phyloP scores from a whole-genome alignment of 2,329 filamentous ascomycete genomes.

The Aspergillus japonicus region DNA sequence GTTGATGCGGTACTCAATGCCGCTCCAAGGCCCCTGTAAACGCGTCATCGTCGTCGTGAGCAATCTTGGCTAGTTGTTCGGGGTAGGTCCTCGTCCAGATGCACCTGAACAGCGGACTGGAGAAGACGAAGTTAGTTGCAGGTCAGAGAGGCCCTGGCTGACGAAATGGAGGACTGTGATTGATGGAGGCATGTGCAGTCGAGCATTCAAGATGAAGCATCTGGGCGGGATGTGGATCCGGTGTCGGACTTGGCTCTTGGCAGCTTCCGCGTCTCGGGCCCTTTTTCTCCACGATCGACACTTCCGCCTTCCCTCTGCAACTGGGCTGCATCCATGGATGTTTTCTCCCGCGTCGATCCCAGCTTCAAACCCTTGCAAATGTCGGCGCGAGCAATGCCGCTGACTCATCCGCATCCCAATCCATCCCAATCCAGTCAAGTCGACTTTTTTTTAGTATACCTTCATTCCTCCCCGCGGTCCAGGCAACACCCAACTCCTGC shows the following conservation, averaged over 20 bases:
- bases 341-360: not conserved
- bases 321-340: no score
- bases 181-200: not conserved
- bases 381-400: not conserved
- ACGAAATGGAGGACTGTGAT: slow-evolving; percentile 4
- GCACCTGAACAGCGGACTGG: not conserved
- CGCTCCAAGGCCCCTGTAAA: not conserved
- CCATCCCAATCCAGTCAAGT: not conserved
- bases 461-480: not conserved
- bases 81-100: not conserved
- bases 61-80: not conserved
- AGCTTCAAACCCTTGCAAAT: not conserved
- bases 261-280: not conserved
- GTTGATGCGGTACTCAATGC: not conserved
- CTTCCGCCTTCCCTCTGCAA: not conserved
- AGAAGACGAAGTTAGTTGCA: not conserved
- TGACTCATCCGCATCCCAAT: not conserved
- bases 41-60: slow-evolving; percentile 7
- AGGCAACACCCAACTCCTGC: not conserved
- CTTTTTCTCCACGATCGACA: not conserved
- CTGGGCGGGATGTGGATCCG: not conserved
- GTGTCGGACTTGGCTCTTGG: not conserved
- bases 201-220: not conserved
- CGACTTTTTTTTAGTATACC: not conserved
- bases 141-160: not conserved